phyloP scores from a whole-genome alignment of 2,329 filamentous ascomycete genomes.

The Claviceps pusilla region DNA sequence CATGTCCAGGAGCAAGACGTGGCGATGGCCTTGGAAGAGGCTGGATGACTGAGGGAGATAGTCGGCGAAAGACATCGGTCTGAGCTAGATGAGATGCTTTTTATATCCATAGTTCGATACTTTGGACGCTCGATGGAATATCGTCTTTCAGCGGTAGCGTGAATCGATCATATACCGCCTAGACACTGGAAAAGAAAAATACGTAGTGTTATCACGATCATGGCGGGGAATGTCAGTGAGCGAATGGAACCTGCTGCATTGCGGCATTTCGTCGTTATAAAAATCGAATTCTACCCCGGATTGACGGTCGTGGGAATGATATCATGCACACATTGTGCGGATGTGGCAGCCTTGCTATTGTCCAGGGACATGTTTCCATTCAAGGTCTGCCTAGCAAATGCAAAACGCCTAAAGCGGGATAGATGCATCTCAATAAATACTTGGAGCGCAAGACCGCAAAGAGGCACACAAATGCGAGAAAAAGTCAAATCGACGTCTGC shows the following conservation, averaged over 20 bases:
- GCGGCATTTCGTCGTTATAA: neutral
- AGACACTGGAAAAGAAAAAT: neutral
- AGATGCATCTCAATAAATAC: too few relatives aligned
- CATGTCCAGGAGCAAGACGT: conserved; percentile 18
- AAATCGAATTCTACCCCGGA: neutral
- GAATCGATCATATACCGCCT: neutral
- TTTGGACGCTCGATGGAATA: neutral
- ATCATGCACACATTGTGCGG: neutral
- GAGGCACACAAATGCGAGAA: too few relatives aligned
- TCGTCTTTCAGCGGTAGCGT: neutral
- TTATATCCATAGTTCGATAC: neutral
- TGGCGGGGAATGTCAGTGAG: too few relatives aligned
- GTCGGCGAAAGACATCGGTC: neutral
- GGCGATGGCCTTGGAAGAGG: too few relatives aligned
- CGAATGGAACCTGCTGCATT: neutral
- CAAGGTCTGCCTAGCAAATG: neutral
- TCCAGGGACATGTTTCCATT: neutral
- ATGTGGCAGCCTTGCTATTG: conserved; percentile 1
- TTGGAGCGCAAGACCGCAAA: too few relatives aligned
- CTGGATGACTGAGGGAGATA: neutral
- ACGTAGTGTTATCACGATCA: neutral
- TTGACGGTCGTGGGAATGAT: neutral
- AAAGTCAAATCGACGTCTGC: too few relatives aligned
- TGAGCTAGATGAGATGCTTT: neutral
- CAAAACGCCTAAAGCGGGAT: neutral